Evolutionary conservation across 169 alveolate genomes (phyloP), one percentile per base, ranked within the genome.

Genomic region (Babesia ovis): DNA sequence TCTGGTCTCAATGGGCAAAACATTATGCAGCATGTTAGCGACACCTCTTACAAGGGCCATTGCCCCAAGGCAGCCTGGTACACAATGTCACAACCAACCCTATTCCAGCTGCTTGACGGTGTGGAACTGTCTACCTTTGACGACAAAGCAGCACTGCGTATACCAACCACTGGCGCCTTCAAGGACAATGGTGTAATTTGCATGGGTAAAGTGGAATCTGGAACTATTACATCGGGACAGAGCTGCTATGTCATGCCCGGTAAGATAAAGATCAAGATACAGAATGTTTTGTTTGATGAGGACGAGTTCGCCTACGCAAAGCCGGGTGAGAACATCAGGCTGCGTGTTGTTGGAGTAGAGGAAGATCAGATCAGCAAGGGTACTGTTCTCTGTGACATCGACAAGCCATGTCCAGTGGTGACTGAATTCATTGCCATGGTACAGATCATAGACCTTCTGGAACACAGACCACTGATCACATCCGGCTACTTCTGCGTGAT

Each of bases 1-100:
- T 94, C 99, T 5, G 99, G 99, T 4, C 94, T 97, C 58, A 87
- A 85, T 25, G 99, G 99, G 3, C 97, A 95, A 76, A 97, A 97
- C 86, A 86, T 98, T 48, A 84, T 89, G 69, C 94, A 90, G 58
- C 93, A 87, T 61, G 93, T 87, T 22, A 82, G 91, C 0, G 90
- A 86, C 66, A 64, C 77, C 29, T 58, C 64, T 18, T 74, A 85
- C 34, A 83, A 77, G 35, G 46, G 73, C 27, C 34, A 88, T 57
- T 68, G 66, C 23, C 55, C 74, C 23, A 77, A 86, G 32, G 94
- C 92, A 12, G 73, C 87, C 31, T 89, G 95, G 93, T 88, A 88
- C 73, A 89, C 84, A 34, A 35, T 72, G 42, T 77, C 90, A 0
- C 70, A 85, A 64, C 97, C 97, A 22, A 92, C 96, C 3, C 90